A percentile compares a stretch with the other conserved stretches of the same genome.
phyloP scores from a whole-genome alignment of 305 asterid species.

The Galium porrigens region DNA sequence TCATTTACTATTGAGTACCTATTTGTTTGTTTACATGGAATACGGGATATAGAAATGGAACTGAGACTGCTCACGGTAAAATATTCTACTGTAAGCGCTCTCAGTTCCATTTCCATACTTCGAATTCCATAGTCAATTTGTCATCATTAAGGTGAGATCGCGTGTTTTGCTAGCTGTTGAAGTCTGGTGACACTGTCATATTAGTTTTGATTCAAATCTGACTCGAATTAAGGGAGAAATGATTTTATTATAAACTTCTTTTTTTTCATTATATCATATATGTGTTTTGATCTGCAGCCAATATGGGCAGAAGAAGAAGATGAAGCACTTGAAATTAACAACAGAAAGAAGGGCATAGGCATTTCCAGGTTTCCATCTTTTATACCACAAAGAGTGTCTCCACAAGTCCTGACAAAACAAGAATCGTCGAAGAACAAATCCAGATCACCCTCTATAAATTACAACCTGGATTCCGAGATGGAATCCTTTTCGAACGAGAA shows the following conservation, averaged over 20 bases:
- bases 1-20: not conserved
- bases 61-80: not conserved
- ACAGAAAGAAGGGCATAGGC: constrained; percentile 12
- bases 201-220: not conserved
- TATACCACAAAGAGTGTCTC: constrained; percentile 51
- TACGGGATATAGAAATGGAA: not conserved
- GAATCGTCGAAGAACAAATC: constrained; percentile 18
- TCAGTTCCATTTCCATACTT: not conserved
- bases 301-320: constrained; percentile 62
- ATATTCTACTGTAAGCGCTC: no score
- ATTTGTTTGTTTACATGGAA: not conserved
- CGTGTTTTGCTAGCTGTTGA: not conserved
- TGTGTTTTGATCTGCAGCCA: constrained; percentile 34
- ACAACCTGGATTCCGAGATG: constrained; percentile 13
- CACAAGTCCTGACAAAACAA: constrained; percentile 28
- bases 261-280: no score
- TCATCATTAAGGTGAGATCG: not conserved
- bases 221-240: no score
- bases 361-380: constrained; percentile 40
- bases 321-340: constrained; percentile 29
- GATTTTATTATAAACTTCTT: no score
- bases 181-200: no score
- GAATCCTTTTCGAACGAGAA: constrained; percentile 20
- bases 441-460: constrained; percentile 14
- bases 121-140: not conserved